Conservation (phyloP, 2,329 filamentous ascomycete genomes). For the Cladosporium sp. region DNA sequence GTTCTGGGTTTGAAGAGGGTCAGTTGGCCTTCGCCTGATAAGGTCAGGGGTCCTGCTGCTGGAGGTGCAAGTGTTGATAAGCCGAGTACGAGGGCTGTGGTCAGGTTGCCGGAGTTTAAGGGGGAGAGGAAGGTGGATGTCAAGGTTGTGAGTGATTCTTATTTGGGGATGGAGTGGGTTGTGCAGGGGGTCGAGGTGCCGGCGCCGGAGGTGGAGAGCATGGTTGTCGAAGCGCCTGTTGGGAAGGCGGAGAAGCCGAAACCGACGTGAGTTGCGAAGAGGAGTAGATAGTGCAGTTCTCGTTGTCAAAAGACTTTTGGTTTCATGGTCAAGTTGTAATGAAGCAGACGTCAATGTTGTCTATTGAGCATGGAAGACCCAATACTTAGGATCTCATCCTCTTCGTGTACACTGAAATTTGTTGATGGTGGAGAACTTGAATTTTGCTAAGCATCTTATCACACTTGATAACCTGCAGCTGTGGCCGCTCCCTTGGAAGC, state of each 20-base stretch:
- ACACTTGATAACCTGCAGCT: too few relatives aligned
- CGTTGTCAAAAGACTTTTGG: too few relatives aligned
- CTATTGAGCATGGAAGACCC: too few relatives aligned
- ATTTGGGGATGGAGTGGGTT: slow-evolving; percentile 69
- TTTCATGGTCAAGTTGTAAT: too few relatives aligned
- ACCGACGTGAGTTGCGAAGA: neutral
- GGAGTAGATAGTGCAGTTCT: too few relatives aligned
- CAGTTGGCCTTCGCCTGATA: slow-evolving; percentile 57
- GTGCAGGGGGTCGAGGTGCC: slow-evolving; percentile 51
- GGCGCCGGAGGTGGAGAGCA: slow-evolving; percentile 25
- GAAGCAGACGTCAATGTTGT: too few relatives aligned
- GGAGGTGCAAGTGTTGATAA: slow-evolving; percentile 30
- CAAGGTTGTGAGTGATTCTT: slow-evolving; percentile 78
- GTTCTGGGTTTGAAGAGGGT: slow-evolving; percentile 82
- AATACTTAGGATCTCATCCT: too few relatives aligned
- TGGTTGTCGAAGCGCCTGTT: slow-evolving; percentile 17
- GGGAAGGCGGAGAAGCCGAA: slow-evolving; percentile 28
- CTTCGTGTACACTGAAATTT: too few relatives aligned
- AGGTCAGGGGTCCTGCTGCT: slow-evolving; percentile 16
- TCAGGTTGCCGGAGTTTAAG: slow-evolving; percentile 56
- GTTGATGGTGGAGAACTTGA: too few relatives aligned
- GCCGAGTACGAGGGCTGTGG: slow-evolving; percentile 51
- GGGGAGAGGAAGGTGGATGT: slow-evolving; percentile 65
- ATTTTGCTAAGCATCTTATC: too few relatives aligned
- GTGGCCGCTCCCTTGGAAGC: too few relatives aligned